A percentile compares a stretch with the other conserved stretches of the same genome.
Evolutionary conservation across 805 yeast species (phyloP).

Genomic region (Candida silvatica): DNA sequence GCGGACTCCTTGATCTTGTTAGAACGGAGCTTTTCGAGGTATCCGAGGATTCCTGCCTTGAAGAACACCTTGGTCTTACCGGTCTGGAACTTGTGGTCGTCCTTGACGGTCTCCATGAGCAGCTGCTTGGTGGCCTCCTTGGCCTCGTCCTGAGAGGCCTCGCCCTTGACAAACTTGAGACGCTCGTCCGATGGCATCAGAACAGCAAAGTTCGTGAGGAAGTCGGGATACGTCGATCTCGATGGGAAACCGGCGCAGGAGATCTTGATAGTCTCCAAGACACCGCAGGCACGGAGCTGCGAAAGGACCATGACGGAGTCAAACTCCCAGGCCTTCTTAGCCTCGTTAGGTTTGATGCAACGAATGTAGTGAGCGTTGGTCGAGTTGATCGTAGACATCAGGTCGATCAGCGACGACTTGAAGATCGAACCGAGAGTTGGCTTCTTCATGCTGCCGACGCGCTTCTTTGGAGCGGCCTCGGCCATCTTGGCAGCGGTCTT

Average conservation of each 20-base stretch:
- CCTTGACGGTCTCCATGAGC: slow-evolving; percentile 54
- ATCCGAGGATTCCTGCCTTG: slow-evolving; percentile 94
- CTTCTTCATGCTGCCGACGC: slow-evolving; percentile 38
- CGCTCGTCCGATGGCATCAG: slow-evolving; percentile 66
- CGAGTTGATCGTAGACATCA: slow-evolving; percentile 87
- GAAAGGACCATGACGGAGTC: slow-evolving; percentile 92
- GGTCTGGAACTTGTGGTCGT: slow-evolving; percentile 66
- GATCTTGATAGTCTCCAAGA: slow-evolving; percentile 88
- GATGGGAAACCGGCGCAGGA: slow-evolving; percentile 99
- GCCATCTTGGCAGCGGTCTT: slow-evolving; percentile 39
- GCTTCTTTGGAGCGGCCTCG: slow-evolving; percentile 23
- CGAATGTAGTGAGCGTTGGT: slow-evolving; percentile 96
- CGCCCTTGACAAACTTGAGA: slow-evolving; percentile 46
- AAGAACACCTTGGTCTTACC: slow-evolving; percentile 93
- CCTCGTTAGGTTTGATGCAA: slow-evolving; percentile 94
- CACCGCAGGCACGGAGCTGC: slow-evolving; percentile 98
- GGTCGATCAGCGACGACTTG: slow-evolving; percentile 83
- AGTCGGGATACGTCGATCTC: slow-evolving; percentile 90
- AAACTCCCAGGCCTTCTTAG: slow-evolving; percentile 91
- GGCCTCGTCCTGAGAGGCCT: slow-evolving; percentile 46
- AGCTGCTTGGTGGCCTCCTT: slow-evolving; percentile 62
- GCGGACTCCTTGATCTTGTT: slow-evolving; percentile 76
- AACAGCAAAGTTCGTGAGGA: slow-evolving; percentile 82
- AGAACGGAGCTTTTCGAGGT: slow-evolving; percentile 75
- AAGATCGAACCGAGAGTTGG: slow-evolving; percentile 95